phyloP scores from a whole-genome alignment of 345 rosid species.

The Jatropha curcas region DNA sequence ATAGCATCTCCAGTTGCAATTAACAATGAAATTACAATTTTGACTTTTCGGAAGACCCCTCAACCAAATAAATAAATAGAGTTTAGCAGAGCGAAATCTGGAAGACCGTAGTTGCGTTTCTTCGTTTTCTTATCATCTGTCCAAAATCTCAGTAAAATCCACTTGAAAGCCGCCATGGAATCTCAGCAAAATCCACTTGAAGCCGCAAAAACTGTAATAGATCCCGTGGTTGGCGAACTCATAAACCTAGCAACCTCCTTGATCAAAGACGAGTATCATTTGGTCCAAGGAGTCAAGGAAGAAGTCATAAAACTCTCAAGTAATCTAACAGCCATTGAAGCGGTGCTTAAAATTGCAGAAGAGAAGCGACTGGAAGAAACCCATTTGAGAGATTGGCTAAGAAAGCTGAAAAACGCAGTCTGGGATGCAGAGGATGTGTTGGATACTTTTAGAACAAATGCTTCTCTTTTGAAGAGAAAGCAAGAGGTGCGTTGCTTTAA shows the following conservation, averaged over 20 bases:
- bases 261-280: not conserved
- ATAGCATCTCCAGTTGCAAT: too few species aligned
- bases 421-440: not conserved
- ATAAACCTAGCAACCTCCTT: not conserved
- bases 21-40: too few species aligned
- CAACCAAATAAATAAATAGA: too few species aligned
- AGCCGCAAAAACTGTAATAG: not conserved
- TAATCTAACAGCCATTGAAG: not conserved
- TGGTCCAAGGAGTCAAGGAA: not conserved
- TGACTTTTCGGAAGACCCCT: too few species aligned
- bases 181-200: not conserved
- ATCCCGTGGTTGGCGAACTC: not conserved
- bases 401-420: not conserved
- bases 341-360: not conserved
- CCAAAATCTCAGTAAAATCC: not conserved
- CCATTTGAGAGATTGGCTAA: not conserved
- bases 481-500: not conserved
- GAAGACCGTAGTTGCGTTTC: too few species aligned
- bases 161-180: not conserved
- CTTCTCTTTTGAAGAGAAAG: not conserved
- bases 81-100: too few species aligned
- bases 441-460: not conserved
- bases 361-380: not conserved
- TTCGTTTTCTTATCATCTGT: too few species aligned
- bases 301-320: not conserved